Conservation (phyloP, 306 rosid genomes). For the Prunus salicina region DNA sequence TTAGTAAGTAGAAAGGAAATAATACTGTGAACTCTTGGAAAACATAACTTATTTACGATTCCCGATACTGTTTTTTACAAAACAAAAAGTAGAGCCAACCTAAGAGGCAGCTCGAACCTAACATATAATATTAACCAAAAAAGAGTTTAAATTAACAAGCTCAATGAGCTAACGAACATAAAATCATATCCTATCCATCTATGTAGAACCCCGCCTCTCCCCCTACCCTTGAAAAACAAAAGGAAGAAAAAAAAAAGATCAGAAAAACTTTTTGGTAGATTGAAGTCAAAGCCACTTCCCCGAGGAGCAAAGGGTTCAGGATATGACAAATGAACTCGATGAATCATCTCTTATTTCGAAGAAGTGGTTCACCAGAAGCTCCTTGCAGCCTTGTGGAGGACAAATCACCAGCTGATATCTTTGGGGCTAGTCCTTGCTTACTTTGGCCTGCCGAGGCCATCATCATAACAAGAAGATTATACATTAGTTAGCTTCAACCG, state of each 20-base stretch:
- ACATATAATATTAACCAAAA: slow-evolving; percentile 2
- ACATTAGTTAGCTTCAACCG: slow-evolving; percentile 8
- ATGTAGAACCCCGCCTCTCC: neutral
- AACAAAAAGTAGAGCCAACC: slow-evolving; percentile 7
- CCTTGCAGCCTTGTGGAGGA: slow-evolving; percentile 28
- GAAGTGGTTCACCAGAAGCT: slow-evolving; percentile 22
- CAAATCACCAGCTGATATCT: slow-evolving; percentile 40
- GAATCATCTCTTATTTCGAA: slow-evolving; percentile 25
- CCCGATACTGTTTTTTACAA: neutral
- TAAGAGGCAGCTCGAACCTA: slow-evolving; percentile 11
- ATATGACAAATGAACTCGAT: neutral
- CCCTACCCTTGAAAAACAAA: neutral
- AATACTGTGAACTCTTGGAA: neutral
- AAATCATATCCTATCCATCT: neutral
- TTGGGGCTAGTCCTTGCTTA: slow-evolving; percentile 47
- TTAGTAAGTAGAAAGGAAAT: neutral
- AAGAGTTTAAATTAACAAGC: neutral
- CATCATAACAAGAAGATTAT: slow-evolving; percentile 17
- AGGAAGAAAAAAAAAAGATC: neutral
- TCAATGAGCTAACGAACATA: neutral
- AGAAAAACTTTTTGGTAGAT: neutral
- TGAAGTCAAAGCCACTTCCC: neutral
- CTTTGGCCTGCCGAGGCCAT: slow-evolving; percentile 57
- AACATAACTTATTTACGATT: neutral
- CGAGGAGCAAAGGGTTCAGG: neutral